Evolutionary conservation across 345 rosid species (phyloP).

Genomic region (Arabis alpina): DNA sequence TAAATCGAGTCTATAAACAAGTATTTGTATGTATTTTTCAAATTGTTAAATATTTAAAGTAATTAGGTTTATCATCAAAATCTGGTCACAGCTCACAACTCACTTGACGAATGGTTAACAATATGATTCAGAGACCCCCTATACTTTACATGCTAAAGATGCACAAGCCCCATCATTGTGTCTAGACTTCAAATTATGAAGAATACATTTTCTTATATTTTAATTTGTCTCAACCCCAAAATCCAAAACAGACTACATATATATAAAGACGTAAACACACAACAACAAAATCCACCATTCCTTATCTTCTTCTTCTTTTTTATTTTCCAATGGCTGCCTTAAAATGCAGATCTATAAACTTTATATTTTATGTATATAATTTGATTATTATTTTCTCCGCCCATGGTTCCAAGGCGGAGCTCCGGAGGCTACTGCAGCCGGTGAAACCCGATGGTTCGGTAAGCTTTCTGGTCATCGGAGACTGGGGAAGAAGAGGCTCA

Average conservation of each 20-base stretch:
- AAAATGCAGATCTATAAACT: slow-evolving; percentile 8
- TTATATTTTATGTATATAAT: slow-evolving; percentile 1
- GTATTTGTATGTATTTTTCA: too few relatives aligned
- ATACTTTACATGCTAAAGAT: not conserved
- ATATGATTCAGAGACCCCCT: too few relatives aligned
- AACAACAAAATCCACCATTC: slow-evolving; percentile 6
- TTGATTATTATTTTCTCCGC: slow-evolving; percentile 22
- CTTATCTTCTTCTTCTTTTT: slow-evolving; percentile 8
- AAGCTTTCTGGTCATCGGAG: slow-evolving; percentile 66
- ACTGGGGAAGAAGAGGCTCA: slow-evolving; percentile 73
- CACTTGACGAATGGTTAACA: too few relatives aligned
- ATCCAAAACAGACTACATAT: slow-evolving; percentile 11
- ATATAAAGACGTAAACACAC: slow-evolving; percentile 10
- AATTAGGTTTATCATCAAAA: too few relatives aligned
- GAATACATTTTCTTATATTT: not conserved
- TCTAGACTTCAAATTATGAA: not conserved
- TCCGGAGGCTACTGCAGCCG: slow-evolving; percentile 47
- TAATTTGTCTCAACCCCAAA: not conserved
- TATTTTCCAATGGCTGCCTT: slow-evolving; percentile 11
- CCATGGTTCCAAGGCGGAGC: slow-evolving; percentile 44
- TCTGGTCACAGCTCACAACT: not conserved
- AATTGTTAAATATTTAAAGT: too few relatives aligned
- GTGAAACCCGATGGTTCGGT: slow-evolving; percentile 55
- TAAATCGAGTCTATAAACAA: not conserved
- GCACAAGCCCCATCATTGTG: not conserved